phyloP scores from a whole-genome alignment of 768 basidiomycete species.

The Leccinum disarticulatum region DNA sequence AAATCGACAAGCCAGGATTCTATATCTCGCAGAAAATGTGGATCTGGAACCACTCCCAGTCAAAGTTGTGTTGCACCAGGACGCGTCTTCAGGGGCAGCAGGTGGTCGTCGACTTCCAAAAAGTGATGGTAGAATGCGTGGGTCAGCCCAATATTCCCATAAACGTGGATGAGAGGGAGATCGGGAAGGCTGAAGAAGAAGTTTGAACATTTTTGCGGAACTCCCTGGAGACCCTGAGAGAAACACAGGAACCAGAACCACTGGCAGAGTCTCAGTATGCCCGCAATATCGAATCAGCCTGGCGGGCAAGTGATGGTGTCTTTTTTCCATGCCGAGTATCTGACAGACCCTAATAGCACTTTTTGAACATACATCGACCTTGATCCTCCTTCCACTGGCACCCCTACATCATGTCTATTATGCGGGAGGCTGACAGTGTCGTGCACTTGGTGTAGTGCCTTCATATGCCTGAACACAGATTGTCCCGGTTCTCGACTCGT shows the following conservation, averaged over 20 bases:
- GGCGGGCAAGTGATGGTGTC: no score
- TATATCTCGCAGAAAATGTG: conserved; percentile 11
- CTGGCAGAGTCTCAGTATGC: no score
- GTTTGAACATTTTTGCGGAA: neutral
- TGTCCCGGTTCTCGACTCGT: conserved; percentile 19
- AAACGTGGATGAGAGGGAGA: conserved; percentile 14
- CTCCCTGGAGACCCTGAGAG: neutral
- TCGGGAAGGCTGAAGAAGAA: conserved; percentile 5
- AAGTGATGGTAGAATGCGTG: conserved; percentile 13
- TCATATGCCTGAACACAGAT: conserved; percentile 20
- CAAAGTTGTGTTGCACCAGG: conserved; percentile 18
- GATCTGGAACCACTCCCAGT: conserved; percentile 13
- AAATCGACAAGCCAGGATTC: conserved; percentile 17
- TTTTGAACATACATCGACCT: conserved; percentile 1
- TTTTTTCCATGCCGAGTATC: no score
- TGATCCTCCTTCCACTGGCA: neutral
- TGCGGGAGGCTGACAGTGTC: conserved; percentile 6
- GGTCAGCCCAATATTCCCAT: conserved; percentile 17
- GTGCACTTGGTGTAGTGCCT: conserved; percentile 9
- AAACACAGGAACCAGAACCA: no score
- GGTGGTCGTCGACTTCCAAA: conserved; percentile 20
- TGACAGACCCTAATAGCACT: conserved; percentile 12
- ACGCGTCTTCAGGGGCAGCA: neutral
- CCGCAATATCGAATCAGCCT: no score
- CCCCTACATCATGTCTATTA: conserved; percentile 10